These are phyloP conservation scores for Aspergillus carbonarius DNA, from an alignment of 2,329 filamentous ascomycete genomes.

Conservation along the genomic window DNA sequence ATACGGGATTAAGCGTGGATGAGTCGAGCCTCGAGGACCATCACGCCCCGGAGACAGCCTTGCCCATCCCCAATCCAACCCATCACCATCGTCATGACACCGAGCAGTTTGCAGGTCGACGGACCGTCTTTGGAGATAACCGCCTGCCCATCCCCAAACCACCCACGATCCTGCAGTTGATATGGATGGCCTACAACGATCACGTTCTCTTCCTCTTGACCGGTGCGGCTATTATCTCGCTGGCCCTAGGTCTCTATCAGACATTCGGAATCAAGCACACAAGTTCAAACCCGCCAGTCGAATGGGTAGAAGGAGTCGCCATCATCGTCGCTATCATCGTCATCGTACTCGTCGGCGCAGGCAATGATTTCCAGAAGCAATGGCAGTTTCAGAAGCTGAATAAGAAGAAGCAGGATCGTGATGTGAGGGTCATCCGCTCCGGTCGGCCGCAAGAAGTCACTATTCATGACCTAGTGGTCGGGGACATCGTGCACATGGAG, in stretches of 20 bases:
- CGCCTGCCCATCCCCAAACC: constrained; percentile 64
- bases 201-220: constrained; percentile 70
- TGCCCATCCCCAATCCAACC: neutral
- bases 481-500: constrained; percentile 32
- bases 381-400: constrained; percentile 58
- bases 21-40: constrained; percentile 48
- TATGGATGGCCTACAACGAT: constrained; percentile 77
- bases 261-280: constrained; percentile 29
- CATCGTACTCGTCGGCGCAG: constrained; percentile 67
- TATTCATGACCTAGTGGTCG: constrained; percentile 47
- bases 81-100: neutral
- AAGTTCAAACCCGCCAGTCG: constrained; percentile 44
- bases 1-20: constrained; percentile 69
- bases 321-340: constrained; percentile 70
- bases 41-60: neutral
- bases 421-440: constrained; percentile 62
- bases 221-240: constrained; percentile 65
- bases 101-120: constrained; percentile 6
- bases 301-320: constrained; percentile 73
- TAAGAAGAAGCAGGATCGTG: constrained; percentile 73
- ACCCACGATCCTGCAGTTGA: constrained; percentile 64
- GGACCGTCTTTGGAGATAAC: constrained; percentile 57
- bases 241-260: constrained; percentile 68
- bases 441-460: constrained; percentile 62
- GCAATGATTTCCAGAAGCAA: constrained; percentile 73